Evolutionary conservation across 176 grass and related monocot genomes (phyloP), one percentile per base, ranked within the genome.

Genomic region (Pontederia crassipes): DNA sequence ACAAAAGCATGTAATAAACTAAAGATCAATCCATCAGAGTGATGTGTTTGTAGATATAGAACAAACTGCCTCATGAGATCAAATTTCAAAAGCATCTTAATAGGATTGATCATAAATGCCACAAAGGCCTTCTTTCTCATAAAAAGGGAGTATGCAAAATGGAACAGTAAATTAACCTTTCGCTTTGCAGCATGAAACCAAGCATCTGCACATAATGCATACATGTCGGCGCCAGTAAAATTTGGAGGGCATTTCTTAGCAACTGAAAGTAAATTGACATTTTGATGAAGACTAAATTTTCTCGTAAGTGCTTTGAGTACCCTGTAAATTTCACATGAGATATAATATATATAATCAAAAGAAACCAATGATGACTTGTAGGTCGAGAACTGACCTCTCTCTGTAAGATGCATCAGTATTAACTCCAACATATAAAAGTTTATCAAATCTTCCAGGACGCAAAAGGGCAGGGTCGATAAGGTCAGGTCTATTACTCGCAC

Each of bases 161-260:
- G 4, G 29, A 35, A 35, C 29, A 35, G 29, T 4, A 14, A 56
- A 81, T 53, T 79, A 55, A 98, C 94, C 40, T 77, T 78, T 24
- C 74, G 58, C 60, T 98, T 98, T 59, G 94, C 84, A 67, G 94
- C 94, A 72, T 89, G 84, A 86, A 92, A 98, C 88, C 94, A 98
- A 76, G 88, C 94, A 74, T 98, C 88, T 10, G 82, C 88, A 17
- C 94, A 98, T 1, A 98, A 52, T 14, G 84, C 94, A 65, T 98
- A 98, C 74, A 98, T 98, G 57, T 93, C 88, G 12, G 88, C 94
- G 81, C 94, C 88, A 17, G 88, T 93, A 20, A 98, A 98, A 79
- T 98, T 98, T 71, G 87, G 87, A 75, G 88, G 85, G 56, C 84
- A 92, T 15, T 55, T 86, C 74, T 86, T 83, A 58, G 87, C 81